Evolutionary conservation across 208 protist genomes (phyloP).

Genomic region (Crithidia thermophila): DNA sequence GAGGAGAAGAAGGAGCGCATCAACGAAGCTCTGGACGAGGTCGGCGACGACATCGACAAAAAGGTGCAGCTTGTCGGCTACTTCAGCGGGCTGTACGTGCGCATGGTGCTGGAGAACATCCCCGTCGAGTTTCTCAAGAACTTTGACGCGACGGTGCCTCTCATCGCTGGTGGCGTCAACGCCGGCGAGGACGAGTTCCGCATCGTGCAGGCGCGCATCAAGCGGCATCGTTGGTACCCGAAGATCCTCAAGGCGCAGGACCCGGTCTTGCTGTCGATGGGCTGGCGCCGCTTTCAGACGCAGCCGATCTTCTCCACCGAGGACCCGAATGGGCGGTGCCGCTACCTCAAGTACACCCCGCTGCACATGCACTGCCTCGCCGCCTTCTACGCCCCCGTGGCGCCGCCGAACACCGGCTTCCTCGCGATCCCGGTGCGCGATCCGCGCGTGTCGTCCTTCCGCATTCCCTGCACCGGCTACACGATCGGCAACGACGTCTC

Average conservation of each 20-base stretch:
- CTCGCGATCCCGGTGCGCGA: constrained; percentile 90
- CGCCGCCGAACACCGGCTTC: constrained; percentile 97
- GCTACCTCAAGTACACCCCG: constrained; percentile 99
- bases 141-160: constrained; percentile 89
- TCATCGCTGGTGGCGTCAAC: constrained; percentile 96
- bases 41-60: constrained; percentile 82
- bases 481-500: constrained; percentile 96
- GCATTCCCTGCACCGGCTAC: constrained; percentile 96
- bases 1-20: constrained; percentile 86
- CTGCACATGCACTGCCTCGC: constrained; percentile 99
- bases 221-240: constrained; percentile 99
- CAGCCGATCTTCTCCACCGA: constrained; percentile 95
- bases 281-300: constrained; percentile 99
- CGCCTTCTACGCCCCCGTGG: constrained; percentile 97
- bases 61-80: constrained; percentile 92
- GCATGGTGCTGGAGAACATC: constrained; percentile 94
- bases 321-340: constrained; percentile 96
- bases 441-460: constrained; percentile 81
- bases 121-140: constrained; percentile 96
- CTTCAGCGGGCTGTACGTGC: constrained; percentile 96
- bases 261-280: constrained; percentile 98
- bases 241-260: constrained; percentile 99
- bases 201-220: constrained; percentile 95
- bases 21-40: constrained; percentile 78
- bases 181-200: constrained; percentile 95